Base-by-base conservation (phyloP, 306 rosid species). In the Glycine soja region DNA sequence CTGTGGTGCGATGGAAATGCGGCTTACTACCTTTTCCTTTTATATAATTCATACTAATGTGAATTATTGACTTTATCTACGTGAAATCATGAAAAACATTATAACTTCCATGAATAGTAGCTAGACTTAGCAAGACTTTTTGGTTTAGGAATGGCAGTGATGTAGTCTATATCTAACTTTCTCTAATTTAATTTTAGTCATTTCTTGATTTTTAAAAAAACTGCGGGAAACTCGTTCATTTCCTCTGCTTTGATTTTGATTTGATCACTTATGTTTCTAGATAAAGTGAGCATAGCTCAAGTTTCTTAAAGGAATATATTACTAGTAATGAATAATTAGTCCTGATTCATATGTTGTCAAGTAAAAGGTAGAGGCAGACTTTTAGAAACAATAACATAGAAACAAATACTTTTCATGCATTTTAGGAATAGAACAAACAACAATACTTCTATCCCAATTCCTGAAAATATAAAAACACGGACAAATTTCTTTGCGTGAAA, bases 401-500 rank as follows among this genome's bases (percentile, higher is more conserved):
- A 75, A 80, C 38, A n/a, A n/a, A n/a, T n/a, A n/a, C n/a, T n/a
- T n/a, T n/a, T n/a, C n/a, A n/a, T n/a, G n/a, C n/a, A n/a, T n/a
- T n/a, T n/a, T n/a, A n/a, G n/a, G n/a, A n/a, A n/a, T n/a, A n/a
- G n/a, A n/a, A n/a, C n/a, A n/a, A n/a, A n/a, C n/a, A n/a, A n/a
- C n/a, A n/a, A n/a, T n/a, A n/a, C n/a, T n/a, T n/a, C n/a, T n/a
- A n/a, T n/a, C n/a, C n/a, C n/a, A 45, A 51, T 70, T 65, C 36
- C 66, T 52, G 18, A 50, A 14, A 59, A 34, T 47, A 30, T 24
- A 66, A 48, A 67, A 51, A 34, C 66, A 48, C 7, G n/a, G 6
- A 53, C 74, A 65, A 51, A 34, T 78, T 81, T 68, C 74, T 36
- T 36, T 32, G 13, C 72, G 68, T 63, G 40, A 40, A 61, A 80